Conservation (phyloP, 257 asterid species). For the Ophiorrhiza pumila region DNA sequence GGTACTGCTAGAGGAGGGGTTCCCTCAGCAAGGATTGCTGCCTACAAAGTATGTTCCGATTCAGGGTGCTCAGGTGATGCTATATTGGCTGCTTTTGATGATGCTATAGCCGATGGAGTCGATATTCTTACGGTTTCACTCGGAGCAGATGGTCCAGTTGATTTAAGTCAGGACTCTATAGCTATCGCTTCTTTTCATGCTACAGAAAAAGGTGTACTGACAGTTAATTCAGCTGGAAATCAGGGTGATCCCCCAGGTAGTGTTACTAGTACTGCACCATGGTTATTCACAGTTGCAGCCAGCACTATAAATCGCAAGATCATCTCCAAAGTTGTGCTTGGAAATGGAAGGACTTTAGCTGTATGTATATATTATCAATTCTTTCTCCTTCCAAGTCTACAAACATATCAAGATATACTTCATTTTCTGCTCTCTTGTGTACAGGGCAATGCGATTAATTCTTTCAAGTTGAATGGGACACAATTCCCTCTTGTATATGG, state of each 20-base stretch:
- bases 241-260: neutral
- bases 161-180: conserved; percentile 9
- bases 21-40: conserved; percentile 39
- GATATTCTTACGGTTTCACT: conserved; percentile 37
- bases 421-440: no score
- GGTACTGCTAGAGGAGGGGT: conserved; percentile 45
- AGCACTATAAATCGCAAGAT: conserved; percentile 38
- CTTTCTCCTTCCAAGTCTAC: neutral
- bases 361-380: conserved; percentile 18
- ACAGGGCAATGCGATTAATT: conserved; percentile 34
- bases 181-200: conserved; percentile 46
- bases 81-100: conserved; percentile 41
- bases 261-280: conserved; percentile 33
- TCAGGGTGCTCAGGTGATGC: neutral
- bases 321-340: conserved; percentile 29
- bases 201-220: conserved; percentile 26
- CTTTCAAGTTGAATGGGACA: conserved; percentile 33
- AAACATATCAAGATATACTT: no score
- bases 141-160: neutral
- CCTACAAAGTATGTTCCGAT: conserved; percentile 18
- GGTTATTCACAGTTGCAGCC: conserved; percentile 43
- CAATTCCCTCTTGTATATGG: conserved; percentile 27
- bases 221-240: conserved; percentile 43
- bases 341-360: conserved; percentile 28
- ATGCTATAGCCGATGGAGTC: conserved; percentile 52